Percentiles rank a stretch among this genome's conserved stretches.
Evolutionary conservation across 257 asterid genomes (phyloP).

Genomic region (Solanum paucissectum): DNA sequence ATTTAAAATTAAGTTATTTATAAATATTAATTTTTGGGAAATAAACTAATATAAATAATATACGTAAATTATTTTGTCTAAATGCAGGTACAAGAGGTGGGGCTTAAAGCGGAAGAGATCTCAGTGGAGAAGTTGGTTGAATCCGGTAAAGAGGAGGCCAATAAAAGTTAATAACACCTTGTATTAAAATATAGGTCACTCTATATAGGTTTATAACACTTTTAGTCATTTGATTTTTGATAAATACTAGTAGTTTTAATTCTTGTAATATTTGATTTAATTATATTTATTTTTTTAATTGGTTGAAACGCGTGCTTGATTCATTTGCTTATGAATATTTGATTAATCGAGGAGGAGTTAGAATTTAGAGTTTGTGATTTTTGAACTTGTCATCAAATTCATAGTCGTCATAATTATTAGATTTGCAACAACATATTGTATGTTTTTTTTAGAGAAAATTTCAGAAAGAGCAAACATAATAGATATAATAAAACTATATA

Average conservation of each 20-base stretch:
- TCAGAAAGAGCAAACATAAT: too few species aligned
- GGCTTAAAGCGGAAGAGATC: neutral
- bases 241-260: neutral
- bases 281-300: neutral
- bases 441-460: too few species aligned
- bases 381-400: neutral
- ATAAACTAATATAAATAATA: too few species aligned
- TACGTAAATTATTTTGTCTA: neutral
- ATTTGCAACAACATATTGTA: neutral
- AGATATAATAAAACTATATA: too few species aligned
- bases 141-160: neutral
- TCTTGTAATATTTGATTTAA: neutral
- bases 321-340: neutral
- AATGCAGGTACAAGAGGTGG: neutral
- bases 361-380: neutral
- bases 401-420: neutral
- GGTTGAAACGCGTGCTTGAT: neutral
- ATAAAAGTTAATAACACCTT: neutral
- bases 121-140: neutral
- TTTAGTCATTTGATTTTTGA: neutral
- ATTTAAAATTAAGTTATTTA: neutral
- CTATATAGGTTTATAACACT: neutral
- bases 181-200: neutral
- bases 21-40: too few species aligned
- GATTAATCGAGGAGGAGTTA: neutral